These are phyloP conservation scores for Phoma sp. DNA, from an alignment of 2,329 filamentous ascomycete genomes.

Conservation along the genomic window DNA sequence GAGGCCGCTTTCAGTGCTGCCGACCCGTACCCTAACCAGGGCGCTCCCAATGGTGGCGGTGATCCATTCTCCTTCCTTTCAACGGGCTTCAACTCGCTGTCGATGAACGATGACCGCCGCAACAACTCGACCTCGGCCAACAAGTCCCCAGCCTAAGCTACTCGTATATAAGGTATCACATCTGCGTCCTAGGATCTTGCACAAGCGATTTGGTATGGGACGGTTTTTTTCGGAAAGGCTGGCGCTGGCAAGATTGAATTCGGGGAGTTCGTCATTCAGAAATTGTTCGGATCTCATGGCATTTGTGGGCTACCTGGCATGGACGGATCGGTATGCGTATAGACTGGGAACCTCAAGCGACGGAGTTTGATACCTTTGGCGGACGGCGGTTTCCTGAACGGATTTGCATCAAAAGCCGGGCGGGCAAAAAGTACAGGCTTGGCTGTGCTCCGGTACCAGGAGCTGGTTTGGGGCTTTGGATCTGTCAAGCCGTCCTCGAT, in stretches of 20 bases:
- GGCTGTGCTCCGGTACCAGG: slow-evolving; percentile 5
- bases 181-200: slow-evolving; percentile 41
- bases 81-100: slow-evolving; percentile 72
- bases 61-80: slow-evolving; percentile 84
- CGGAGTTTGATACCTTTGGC: slow-evolving; percentile 48
- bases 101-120: slow-evolving; percentile 66
- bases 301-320: slow-evolving; percentile 47
- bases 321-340: slow-evolving; percentile 42
- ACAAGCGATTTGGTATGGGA: slow-evolving; percentile 43
- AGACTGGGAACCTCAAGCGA: slow-evolving; percentile 46
- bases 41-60: slow-evolving; percentile 69
- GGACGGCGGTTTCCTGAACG: slow-evolving; percentile 41
- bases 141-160: slow-evolving; percentile 49
- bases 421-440: slow-evolving; percentile 36
- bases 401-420: slow-evolving; percentile 42
- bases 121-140: slow-evolving; percentile 49
- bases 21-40: slow-evolving; percentile 79
- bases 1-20: slow-evolving; percentile 94
- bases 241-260: slow-evolving; percentile 45
- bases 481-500: slow-evolving; percentile 13
- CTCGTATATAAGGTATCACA: slow-evolving; percentile 44
- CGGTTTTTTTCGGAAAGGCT: slow-evolving; percentile 42
- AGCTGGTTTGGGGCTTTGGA: slow-evolving; percentile 14
- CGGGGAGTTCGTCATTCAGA: slow-evolving; percentile 47
- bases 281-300: slow-evolving; percentile 46